Base-by-base conservation (phyloP, 352 stramenopile species). In the Pythium graminicola region DNA sequence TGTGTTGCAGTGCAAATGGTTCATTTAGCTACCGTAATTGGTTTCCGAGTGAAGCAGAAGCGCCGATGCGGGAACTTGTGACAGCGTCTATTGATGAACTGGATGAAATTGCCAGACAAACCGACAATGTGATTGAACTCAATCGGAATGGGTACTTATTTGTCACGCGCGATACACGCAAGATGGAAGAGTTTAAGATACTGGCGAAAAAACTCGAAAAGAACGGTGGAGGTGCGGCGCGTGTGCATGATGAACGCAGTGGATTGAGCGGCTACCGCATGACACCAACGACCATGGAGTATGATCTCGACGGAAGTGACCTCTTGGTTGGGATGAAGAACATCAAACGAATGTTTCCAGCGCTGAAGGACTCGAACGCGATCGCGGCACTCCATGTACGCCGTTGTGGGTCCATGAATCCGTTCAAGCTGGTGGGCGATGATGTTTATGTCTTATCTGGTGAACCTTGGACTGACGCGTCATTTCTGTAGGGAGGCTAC, bases 21-120 rank as follows among this genome's bases (percentile, higher is more conserved):
- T 86, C 79, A 46, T 90, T 88, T 44, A 86, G 76, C 63, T 90
- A 90, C 53, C 76, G 80, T 64, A 86, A 90, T 60, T 90, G 80
- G 80, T 90, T 87, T 61, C 76, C 80, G 14, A 85, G 76, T 33
- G 67, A 84, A 1, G 74, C 71, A 1, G 76, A 88, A 56, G 68
- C 74, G 28, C 67, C 74, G 13, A 86, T 86, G 67, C 64, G 74
- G 39, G 71, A 81, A 55, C 57, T 90, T 16, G 80, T 88, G 48
- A 77, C 74, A 32, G 73, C 78, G 32, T 88, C 75, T 7, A 88
- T 91, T 42, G 72, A 91, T 50, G 68, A 85, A 44, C 78, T 88
- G 35, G 76, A 91, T 58, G 60, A 76, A 23, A 85, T 86, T 42
- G 67, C 73, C 36, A 72, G 74, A 48, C 46, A 65, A 39, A 79